Conservation (phyloP, 1,139 yeast species). For the Geotrichum restrictum region DNA sequence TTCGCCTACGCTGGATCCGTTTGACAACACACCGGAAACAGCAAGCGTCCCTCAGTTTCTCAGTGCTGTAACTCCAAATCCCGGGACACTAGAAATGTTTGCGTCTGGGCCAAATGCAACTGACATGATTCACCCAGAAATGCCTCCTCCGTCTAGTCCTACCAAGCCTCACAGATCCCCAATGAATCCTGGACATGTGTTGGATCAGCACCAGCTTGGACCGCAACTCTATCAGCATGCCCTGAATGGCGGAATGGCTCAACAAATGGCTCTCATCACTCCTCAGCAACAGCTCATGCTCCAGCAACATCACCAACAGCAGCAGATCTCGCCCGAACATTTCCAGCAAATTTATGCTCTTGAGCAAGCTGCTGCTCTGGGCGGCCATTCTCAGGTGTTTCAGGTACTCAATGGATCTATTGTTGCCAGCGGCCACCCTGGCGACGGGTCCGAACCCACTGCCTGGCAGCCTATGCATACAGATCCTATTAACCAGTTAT, state of each 20-base stretch:
- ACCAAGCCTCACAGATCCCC: conserved; percentile 5
- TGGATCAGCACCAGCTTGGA: background rate
- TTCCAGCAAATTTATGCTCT: conserved; percentile 20
- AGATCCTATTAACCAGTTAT: conserved; percentile 34
- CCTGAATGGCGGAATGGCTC: conserved; percentile 4
- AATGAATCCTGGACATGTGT: background rate
- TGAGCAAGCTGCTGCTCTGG: conserved; percentile 20
- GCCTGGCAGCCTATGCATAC: conserved; percentile 41
- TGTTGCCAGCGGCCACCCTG: conserved; percentile 1
- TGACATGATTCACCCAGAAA: conserved; percentile 16
- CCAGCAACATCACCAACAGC: conserved; percentile 20
- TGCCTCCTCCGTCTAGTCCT: conserved; percentile 17
- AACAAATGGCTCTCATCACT: conserved; percentile 14
- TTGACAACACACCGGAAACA: conserved; percentile 29
- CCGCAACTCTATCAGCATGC: conserved; percentile 11
- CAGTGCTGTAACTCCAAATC: conserved; percentile 27
- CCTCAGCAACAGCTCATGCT: conserved; percentile 19
- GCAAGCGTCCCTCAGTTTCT: conserved; percentile 26
- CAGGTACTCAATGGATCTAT: conserved; percentile 19
- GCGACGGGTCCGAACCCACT: conserved; percentile 18
- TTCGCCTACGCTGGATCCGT: conserved; percentile 27
- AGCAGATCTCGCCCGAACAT: conserved; percentile 19
- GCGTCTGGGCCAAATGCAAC: conserved; percentile 11
- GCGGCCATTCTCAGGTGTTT: conserved; percentile 18
- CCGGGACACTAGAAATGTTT: conserved; percentile 18